Evolutionary conservation across 2,329 filamentous ascomycete species (phyloP).

Genomic region (Aspergillus latus): DNA sequence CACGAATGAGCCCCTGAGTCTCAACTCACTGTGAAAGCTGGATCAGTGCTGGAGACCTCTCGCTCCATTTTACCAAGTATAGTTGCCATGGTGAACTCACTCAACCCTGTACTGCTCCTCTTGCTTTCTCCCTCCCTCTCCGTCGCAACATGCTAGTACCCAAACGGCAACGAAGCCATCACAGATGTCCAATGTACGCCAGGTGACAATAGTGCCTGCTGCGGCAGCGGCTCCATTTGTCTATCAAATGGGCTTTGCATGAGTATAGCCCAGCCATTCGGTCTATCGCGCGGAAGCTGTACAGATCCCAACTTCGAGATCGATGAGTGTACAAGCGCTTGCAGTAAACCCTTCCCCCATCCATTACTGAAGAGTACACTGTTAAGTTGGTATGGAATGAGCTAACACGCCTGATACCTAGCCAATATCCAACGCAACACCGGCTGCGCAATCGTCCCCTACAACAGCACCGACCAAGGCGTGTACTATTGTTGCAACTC

Average conservation of each 20-base stretch:
- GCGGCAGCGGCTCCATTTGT: neutral
- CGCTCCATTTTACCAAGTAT: too few relatives aligned
- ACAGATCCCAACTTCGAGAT: neutral
- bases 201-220: neutral
- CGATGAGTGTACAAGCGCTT: neutral
- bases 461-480: neutral
- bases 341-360: neutral
- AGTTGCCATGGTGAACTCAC: too few relatives aligned
- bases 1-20: too few relatives aligned
- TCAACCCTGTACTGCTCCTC: too few relatives aligned
- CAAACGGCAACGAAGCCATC: neutral
- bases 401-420: neutral
- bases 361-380: neutral
- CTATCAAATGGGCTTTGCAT: neutral
- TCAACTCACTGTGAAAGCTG: too few relatives aligned
- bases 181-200: neutral
- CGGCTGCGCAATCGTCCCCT: neutral
- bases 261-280: neutral
- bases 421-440: neutral
- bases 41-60: too few relatives aligned
- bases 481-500: neutral
- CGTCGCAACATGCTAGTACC: neutral
- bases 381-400: neutral
- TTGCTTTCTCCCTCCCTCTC: too few relatives aligned
- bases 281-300: neutral